Evolutionary conservation across 441 rosid genomes (phyloP), one percentile per base, ranked within the genome.

Genomic region (Syzygium syzygioides): DNA sequence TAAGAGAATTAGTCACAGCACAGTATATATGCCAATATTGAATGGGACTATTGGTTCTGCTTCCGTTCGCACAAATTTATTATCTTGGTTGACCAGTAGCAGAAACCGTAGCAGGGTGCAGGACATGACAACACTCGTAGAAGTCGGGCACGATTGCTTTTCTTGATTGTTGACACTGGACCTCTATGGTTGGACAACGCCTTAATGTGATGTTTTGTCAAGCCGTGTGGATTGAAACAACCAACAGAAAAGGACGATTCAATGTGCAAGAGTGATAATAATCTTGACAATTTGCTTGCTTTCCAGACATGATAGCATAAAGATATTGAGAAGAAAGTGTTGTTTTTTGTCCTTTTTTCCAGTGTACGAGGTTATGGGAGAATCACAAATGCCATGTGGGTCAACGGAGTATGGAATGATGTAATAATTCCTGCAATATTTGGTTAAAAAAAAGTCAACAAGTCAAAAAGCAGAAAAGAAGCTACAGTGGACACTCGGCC

Each of bases 21-120:
- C 96, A 28, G 94, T 96, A 60, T 93, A 97, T 55, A 97, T 95
- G 64, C 99, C 98, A 60, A 96, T 45, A 97, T 86, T 92, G 88
- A 71, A 94, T 96, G 88, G 88, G 93, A 86, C 48, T 89, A 52
- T 30, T 90, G 10, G 90, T 53, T 1, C 97, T 96, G 11, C 90
- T 56, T 2, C 98, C 95, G 26, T 91, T 54, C 48, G 88, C 98
- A 96, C 41, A 93, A 86, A 32, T 9, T 88, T 5, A 95, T 94
- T 84, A 95, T 90, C 52, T 95, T 97, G 94, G 97, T 96, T 62
- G 93, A 92, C 25, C 89, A 71, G 85, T 92, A 94, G 99, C 98
- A 96, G 79, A 68, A 30, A 55, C 86, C 76, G 98, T 94, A 4
- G 84, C 41, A 23, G 94, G 92, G 87, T 91, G 92, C 57, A 87